Conservation (phyloP, 495 filamentous ascomycete species). For the Neohortaea acidophila region DNA sequence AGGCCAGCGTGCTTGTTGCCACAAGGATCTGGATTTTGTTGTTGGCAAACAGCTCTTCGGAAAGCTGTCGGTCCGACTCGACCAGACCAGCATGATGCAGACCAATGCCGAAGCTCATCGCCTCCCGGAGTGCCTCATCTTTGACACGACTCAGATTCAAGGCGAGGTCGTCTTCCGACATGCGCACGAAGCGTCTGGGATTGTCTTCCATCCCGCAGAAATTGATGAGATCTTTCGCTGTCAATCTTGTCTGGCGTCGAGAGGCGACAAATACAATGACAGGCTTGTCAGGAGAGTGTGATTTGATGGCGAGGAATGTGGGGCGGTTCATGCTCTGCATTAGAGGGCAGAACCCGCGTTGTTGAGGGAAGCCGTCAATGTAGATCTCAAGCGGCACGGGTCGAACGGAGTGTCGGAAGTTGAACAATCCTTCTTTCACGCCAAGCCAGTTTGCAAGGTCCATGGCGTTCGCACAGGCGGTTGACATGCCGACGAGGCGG, state of each 20-base stretch:
- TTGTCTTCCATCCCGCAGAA: slow-evolving; percentile 98
- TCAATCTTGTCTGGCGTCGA: slow-evolving; percentile 83
- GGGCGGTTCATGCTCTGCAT: slow-evolving; percentile 99
- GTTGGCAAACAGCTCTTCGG: slow-evolving; percentile 89
- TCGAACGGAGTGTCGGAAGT: slow-evolving; percentile 95
- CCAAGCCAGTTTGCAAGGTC: slow-evolving; percentile 95
- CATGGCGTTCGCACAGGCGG: slow-evolving; percentile 87
- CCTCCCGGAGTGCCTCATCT: slow-evolving; percentile 79
- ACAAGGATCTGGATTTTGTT: slow-evolving; percentile 97
- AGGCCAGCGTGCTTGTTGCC: slow-evolving; percentile 92
- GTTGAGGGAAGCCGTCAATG: slow-evolving; percentile 94
- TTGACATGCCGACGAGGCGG: slow-evolving; percentile 91
- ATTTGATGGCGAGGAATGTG: slow-evolving; percentile 91
- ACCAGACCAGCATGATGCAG: slow-evolving; percentile 94
- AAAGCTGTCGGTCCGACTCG: slow-evolving; percentile 76
- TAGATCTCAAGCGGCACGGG: slow-evolving; percentile 90
- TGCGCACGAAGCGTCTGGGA: slow-evolving; percentile 75
- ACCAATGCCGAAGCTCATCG: slow-evolving; percentile 90
- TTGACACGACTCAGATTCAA: slow-evolving; percentile 71
- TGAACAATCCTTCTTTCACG: slow-evolving; percentile 92
- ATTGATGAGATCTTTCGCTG: slow-evolving; percentile 90
- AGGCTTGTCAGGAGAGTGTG: slow-evolving; percentile 86
- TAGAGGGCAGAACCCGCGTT: slow-evolving; percentile 86
- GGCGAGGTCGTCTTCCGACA: slow-evolving; percentile 89
- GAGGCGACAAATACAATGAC: slow-evolving; percentile 98